Evolutionary conservation across 345 rosid genomes (phyloP).

Genomic region (Eucalyptus cloeziana): DNA sequence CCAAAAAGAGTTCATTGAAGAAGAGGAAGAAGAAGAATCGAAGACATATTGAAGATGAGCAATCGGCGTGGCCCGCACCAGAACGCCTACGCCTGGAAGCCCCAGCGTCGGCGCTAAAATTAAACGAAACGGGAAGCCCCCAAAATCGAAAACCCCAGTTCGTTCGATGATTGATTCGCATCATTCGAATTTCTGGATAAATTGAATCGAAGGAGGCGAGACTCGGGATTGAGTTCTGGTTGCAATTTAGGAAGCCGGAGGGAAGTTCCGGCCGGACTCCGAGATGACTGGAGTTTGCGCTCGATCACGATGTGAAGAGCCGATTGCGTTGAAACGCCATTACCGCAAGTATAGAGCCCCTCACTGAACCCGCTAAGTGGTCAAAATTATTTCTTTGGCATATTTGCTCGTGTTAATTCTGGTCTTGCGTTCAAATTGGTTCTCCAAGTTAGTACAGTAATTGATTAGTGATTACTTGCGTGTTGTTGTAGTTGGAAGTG

Average conservation of each 20-base stretch:
- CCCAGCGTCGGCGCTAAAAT: conserved; percentile 75
- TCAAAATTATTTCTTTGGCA: not conserved
- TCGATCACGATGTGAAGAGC: conserved; percentile 62
- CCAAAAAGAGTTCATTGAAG: not conserved
- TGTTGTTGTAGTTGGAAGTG: conserved; percentile 28
- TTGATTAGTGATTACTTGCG: not conserved
- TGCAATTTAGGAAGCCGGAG: conserved; percentile 43
- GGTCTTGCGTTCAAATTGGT: not conserved
- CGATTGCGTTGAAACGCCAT: conserved; percentile 83
- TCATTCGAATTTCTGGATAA: no score
- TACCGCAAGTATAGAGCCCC: conserved; percentile 76
- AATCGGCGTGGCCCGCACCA: conserved; percentile 66
- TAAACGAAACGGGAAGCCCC: conserved; percentile 28
- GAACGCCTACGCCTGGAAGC: conserved; percentile 63
- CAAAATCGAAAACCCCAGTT: no score
- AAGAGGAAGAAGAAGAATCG: not conserved
- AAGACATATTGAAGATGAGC: conserved; percentile 20
- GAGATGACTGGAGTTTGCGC: conserved; percentile 51
- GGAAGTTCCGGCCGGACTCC: conserved; percentile 44
- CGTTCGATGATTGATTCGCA: no score
- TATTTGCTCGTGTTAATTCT: not conserved
- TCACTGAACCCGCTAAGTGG: conserved; percentile 81
- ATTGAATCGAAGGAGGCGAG: not conserved
- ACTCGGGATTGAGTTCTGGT: not conserved
- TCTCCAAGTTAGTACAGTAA: not conserved